A percentile compares a stretch with the other conserved stretches of the same genome.
These are phyloP conservation scores for Solanum bulbocastanum DNA, from an alignment of 257 asterid species.

Conservation along the genomic window DNA sequence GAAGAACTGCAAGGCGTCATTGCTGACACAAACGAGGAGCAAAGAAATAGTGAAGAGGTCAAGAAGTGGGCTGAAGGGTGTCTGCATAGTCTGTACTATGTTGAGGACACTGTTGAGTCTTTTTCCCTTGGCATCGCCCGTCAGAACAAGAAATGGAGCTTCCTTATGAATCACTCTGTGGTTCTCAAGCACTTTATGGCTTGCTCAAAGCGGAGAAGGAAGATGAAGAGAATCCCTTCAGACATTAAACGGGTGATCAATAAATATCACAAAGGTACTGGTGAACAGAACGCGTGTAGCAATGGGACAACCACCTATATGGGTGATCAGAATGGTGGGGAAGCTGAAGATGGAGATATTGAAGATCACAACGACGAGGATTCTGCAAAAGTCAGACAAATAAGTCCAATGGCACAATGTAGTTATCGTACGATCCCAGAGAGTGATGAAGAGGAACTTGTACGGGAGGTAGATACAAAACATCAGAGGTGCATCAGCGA, in stretches of 20 bases:
- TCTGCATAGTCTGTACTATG: constrained; percentile 8
- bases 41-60: not conserved
- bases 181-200: constrained; percentile 10
- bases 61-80: constrained; percentile 1
- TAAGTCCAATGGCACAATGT: not conserved
- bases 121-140: not conserved
- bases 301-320: not conserved
- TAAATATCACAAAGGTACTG: not conserved
- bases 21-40: not conserved
- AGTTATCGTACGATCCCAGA: not conserved
- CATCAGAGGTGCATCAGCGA: not conserved
- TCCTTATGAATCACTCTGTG: constrained; percentile 5
- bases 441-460: not conserved
- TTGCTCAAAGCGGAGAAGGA: constrained; percentile 4
- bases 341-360: not conserved
- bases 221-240: not conserved
- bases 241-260: not conserved
- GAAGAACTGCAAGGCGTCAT: not conserved
- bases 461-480: not conserved
- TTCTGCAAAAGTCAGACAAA: not conserved
- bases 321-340: not conserved
- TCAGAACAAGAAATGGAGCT: constrained; percentile 4
- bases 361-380: not conserved
- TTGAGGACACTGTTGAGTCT: constrained; percentile 24
- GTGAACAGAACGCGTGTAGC: not conserved